Evolutionary conservation across 495 filamentous ascomycete genomes (phyloP), one percentile per base, ranked within the genome.

Genomic region (Hypoxylon lienhwacheense): DNA sequence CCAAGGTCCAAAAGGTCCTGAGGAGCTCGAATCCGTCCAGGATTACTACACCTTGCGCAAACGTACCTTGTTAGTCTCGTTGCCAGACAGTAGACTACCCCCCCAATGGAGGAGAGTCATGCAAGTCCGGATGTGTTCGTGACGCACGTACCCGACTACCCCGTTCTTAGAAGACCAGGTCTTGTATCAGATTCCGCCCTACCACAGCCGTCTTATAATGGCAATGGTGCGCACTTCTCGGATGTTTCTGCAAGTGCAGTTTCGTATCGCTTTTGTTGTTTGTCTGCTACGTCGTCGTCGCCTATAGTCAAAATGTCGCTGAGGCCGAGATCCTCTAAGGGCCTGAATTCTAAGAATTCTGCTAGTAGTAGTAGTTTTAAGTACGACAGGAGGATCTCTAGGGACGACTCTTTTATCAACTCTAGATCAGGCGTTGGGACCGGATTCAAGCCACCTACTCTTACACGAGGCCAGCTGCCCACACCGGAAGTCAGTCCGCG

Each of bases 331-430:
- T 75, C 73, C 20, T 76, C 74, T 22, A 53, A 53, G 41, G 64
- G 61, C 32, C 35, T 34, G 34, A 42, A 54, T 36, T 57, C 55
- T 17, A 58, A 62, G 29, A 59, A 42, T 33, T 51, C 58, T 41
- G 25, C 34, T 24, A 49, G 64, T 36, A 40, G 47, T 35, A 42
- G 47, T 53, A 37, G 66, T 31, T 59, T 63, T 41, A 49, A 66
- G 34, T 68, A 66, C 26, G 70, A 73, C 35, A 70, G 61, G 59
- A 62, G 66, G 36, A 48, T 63, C 21, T 79, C 77, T 33, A 75
- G 71, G 46, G 77, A 80, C 67, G 78, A 81, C 62, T 72, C 75
- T 42, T 64, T 79, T 47, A 59, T 69, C 33, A 63, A 53, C 32
- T 53, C 48, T n/a, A 62, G 55, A 24, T 16, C 53, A 26, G 53